Conservation (phyloP, 2,329 filamentous ascomycete species). For the Fusarium paranaense region DNA sequence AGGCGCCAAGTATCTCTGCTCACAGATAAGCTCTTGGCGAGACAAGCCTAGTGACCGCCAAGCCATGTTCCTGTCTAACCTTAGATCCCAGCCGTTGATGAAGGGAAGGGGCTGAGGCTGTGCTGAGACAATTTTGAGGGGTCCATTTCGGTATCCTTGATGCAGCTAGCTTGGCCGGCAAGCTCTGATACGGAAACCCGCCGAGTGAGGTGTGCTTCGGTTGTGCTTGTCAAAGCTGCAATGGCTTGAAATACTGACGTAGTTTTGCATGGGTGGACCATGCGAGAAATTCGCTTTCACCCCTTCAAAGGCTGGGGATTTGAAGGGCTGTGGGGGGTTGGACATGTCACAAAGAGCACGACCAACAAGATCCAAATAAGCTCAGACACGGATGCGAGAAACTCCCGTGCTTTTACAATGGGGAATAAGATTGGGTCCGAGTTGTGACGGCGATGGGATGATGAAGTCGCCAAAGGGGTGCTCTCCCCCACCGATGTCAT, state of each 20-base stretch:
- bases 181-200: slow-evolving; percentile 5
- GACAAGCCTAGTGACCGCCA: slow-evolving; percentile 35
- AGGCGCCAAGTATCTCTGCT: slow-evolving; percentile 21
- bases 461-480: neutral
- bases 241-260: neutral
- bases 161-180: slow-evolving; percentile 17
- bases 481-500: neutral
- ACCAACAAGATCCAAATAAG: neutral
- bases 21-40: slow-evolving; percentile 22
- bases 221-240: neutral
- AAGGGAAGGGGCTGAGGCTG: neutral
- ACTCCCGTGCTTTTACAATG: neutral
- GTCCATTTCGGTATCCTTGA: slow-evolving; percentile 15
- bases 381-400: neutral
- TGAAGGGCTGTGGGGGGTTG: neutral
- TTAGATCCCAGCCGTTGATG: neutral
- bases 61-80: slow-evolving; percentile 28
- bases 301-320: neutral
- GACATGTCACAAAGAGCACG: neutral
- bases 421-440: neutral
- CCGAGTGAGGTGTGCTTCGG: neutral
- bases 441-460: neutral
- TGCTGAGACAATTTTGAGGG: slow-evolving; percentile 1
- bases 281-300: neutral
- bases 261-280: neutral